Percentiles rank a stretch among this genome's conserved stretches.
phyloP scores from a whole-genome alignment of 805 yeast genomes.

The Saccharomycopsis capsularis region DNA sequence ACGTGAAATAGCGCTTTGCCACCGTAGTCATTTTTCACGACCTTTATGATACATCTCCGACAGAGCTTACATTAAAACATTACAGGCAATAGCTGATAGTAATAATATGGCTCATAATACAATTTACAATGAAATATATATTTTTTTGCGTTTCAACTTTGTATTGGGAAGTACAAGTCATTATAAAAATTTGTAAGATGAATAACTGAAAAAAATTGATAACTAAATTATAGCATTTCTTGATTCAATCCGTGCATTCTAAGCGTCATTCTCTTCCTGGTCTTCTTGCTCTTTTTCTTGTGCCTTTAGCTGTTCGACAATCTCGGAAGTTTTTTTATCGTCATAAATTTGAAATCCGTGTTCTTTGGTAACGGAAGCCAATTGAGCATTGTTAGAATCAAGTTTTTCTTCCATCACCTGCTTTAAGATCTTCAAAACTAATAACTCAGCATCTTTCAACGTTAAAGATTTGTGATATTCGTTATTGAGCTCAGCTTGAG shows the following conservation, averaged over 20 bases:
- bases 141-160: too few relatives aligned
- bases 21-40: too few relatives aligned
- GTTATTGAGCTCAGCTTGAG: conserved; percentile 94
- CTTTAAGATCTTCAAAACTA: conserved; percentile 81
- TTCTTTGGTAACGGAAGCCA: conserved; percentile 84
- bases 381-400: conserved; percentile 90
- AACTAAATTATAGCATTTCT: too few relatives aligned
- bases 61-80: too few relatives aligned
- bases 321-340: conserved; percentile 75
- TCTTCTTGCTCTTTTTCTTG: conserved; percentile 45
- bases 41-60: too few relatives aligned
- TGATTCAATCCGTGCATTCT: not conserved
- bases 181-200: too few relatives aligned
- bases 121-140: too few relatives aligned
- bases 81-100: too few relatives aligned
- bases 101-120: too few relatives aligned
- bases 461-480: conserved; percentile 93
- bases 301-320: conserved; percentile 70
- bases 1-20: too few relatives aligned
- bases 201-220: too few relatives aligned
- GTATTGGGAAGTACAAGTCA: too few relatives aligned
- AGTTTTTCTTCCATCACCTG: conserved; percentile 99
- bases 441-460: conserved; percentile 83
- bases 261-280: not conserved
- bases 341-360: conserved; percentile 80